These are phyloP conservation scores for Backusella psychrophila DNA, from an alignment of 192 early-diverging fungal genomes.

Conservation along the genomic window DNA sequence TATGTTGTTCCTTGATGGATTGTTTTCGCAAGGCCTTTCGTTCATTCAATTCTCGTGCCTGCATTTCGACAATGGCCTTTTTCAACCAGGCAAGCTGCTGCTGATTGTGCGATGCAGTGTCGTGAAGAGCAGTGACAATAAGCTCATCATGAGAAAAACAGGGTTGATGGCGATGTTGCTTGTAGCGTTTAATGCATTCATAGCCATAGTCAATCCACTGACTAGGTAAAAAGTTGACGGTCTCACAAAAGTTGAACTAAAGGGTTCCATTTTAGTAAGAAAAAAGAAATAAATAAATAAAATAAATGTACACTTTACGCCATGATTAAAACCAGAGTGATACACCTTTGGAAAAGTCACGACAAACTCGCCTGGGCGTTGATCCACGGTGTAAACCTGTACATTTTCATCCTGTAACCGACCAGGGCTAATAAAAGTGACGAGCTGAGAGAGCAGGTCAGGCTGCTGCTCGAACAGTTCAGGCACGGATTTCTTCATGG, in stretches of 20 bases:
- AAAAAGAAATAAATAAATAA: not conserved
- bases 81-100: slow-evolving; percentile 45
- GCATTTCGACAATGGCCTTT: slow-evolving; percentile 46
- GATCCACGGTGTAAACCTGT: slow-evolving; percentile 74
- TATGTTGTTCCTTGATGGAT: slow-evolving; percentile 31
- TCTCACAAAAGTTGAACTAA: slow-evolving; percentile 91
- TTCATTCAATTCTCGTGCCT: slow-evolving; percentile 52
- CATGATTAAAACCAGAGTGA: slow-evolving; percentile 97
- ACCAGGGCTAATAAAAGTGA: slow-evolving; percentile 85
- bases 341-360: slow-evolving; percentile 94
- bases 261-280: not conserved
- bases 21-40: slow-evolving; percentile 25
- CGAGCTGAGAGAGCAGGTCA: slow-evolving; percentile 90
- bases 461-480: slow-evolving; percentile 90
- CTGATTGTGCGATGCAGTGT: slow-evolving; percentile 26
- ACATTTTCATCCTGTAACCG: slow-evolving; percentile 69
- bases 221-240: slow-evolving; percentile 93
- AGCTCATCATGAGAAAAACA: slow-evolving; percentile 97
- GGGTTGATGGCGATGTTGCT: slow-evolving; percentile 72
- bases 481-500: slow-evolving; percentile 76
- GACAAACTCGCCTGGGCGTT: slow-evolving; percentile 90
- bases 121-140: slow-evolving; percentile 55
- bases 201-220: slow-evolving; percentile 87
- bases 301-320: slow-evolving; percentile 47
- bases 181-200: slow-evolving; percentile 81